Evolutionary conservation across 345 rosid species (phyloP), one percentile per base, ranked within the genome.

Genomic region (Citrus cavaleriei): DNA sequence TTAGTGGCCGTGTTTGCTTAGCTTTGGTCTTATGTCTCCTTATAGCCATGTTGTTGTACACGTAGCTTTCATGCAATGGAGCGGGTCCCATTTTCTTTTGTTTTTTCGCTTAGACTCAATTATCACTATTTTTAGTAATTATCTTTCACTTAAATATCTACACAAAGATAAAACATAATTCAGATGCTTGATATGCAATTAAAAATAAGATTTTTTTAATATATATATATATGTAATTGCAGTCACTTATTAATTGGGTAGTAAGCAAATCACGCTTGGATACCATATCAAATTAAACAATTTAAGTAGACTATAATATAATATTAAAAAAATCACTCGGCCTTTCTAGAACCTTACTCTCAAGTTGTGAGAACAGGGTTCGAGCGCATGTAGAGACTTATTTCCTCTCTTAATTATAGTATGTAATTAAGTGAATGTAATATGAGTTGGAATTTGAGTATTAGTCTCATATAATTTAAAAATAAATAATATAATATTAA

Each of bases 1-100:
- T 32, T 28, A 63, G 68, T 32, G 68, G 68, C 9, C 21, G 61
- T 51, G 58, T 54, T 18, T 6, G 42, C 19, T 30, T 38, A 38
- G 71, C 28, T 30, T 54, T 51, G 19, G 72, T 72, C n/a, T 14
- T 28, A 0, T 35, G 60, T 30, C 38, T 68, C 73, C 35, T 77
- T 54, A 9, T 34, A 60, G 63, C 37, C 73, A 81, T 37, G 63
- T 51, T 77, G 19, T 14, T 67, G 46, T 72, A 28, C 83, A 82
- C 79, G 84, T 82, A 80, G 66, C 84, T 76, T 75, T 78, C 84
- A 80, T 84, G 83, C 84, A 84, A 25, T 51, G 2, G 34, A 35
- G 2, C 24, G 73, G 78, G 75, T 35, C 81, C 75, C 76, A 57
- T 14, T 37, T 2, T 1, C 22, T 54, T 54, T 54, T 18, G 22